Percentiles rank a stretch among this genome's conserved stretches.
Evolutionary conservation across 495 filamentous ascomycete genomes (phyloP).

Genomic region (Hyaloscypha bicolor): DNA sequence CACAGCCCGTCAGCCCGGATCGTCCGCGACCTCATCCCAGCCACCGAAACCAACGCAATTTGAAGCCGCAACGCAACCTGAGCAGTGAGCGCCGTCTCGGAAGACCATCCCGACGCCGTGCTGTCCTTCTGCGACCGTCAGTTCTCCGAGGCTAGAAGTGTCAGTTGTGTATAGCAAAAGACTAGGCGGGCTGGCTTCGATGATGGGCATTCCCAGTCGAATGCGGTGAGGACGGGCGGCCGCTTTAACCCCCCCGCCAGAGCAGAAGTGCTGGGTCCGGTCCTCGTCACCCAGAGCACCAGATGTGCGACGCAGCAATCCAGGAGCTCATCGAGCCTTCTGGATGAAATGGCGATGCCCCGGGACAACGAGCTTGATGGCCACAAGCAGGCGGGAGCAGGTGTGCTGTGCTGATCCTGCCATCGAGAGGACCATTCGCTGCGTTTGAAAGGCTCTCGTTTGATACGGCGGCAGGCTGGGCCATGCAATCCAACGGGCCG

Average conservation of each 20-base stretch:
- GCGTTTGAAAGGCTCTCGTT: slow-evolving; percentile 20
- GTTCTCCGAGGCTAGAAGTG: slow-evolving; percentile 1
- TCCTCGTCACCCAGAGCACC: neutral
- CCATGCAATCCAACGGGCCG: neutral
- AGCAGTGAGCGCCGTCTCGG: neutral
- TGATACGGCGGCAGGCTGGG: slow-evolving; percentile 25
- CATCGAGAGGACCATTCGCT: slow-evolving; percentile 4
- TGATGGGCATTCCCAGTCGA: neutral
- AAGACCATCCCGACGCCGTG: neutral
- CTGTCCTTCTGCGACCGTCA: slow-evolving; percentile 1
- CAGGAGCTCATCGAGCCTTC: slow-evolving; percentile 2
- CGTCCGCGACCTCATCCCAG: neutral
- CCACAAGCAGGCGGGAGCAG: neutral
- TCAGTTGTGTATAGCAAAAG: slow-evolving; percentile 21
- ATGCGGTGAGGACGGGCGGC: slow-evolving; percentile 21
- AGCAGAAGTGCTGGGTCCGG: slow-evolving; percentile 2
- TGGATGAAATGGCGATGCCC: neutral
- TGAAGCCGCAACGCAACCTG: neutral
- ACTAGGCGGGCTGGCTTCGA: neutral
- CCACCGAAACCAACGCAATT: neutral
- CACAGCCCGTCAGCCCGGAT: neutral
- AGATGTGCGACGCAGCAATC: slow-evolving; percentile 3
- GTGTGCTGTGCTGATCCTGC: slow-evolving; percentile 1
- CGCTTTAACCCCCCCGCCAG: slow-evolving; percentile 16
- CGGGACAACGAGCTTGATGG: neutral